Evolutionary conservation across 2,329 filamentous ascomycete genomes (phyloP).

Genomic region (Diaporthe sp.): DNA sequence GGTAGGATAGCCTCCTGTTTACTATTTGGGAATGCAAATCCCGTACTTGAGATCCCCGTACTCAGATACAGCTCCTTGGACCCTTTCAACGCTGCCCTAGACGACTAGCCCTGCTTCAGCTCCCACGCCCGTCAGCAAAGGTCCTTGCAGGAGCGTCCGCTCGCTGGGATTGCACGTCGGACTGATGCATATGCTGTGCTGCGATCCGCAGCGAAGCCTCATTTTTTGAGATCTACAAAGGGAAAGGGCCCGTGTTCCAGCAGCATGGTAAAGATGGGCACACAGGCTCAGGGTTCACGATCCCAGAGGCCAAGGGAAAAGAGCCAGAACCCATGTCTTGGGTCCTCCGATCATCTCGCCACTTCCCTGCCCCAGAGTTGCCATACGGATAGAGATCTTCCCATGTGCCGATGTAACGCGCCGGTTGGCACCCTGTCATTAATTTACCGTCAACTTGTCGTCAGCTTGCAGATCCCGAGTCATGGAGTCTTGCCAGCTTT

Average conservation of each 20-base stretch:
- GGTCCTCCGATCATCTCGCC: constrained; percentile 19
- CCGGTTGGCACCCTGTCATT: constrained; percentile 4
- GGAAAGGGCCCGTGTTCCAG: constrained; percentile 1
- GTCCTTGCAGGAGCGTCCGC: background rate
- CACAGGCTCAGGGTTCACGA: background rate
- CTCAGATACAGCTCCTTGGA: no score
- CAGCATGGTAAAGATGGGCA: constrained; percentile 4
- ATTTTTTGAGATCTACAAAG: constrained; percentile 1
- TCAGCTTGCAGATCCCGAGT: constrained; percentile 21
- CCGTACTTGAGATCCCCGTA: background rate
- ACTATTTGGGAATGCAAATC: background rate
- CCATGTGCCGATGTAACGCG: constrained; percentile 25
- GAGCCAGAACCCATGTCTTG: background rate
- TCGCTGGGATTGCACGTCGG: background rate
- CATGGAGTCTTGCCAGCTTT: background rate
- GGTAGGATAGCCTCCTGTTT: background rate
- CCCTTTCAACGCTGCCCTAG: background rate
- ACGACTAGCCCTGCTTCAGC: background rate
- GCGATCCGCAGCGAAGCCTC: constrained; percentile 6
- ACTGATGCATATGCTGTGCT: background rate
- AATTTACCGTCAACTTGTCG: constrained; percentile 11
- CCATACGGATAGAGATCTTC: constrained; percentile 3
- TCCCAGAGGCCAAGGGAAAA: background rate
- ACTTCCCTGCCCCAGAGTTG: constrained; percentile 11
- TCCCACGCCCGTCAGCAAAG: background rate